Percentiles rank a stretch among this genome's conserved stretches.
These are phyloP conservation scores for Persicaria tinctoria DNA, from an alignment of 148 eudicot species.

Conservation along the genomic window DNA sequence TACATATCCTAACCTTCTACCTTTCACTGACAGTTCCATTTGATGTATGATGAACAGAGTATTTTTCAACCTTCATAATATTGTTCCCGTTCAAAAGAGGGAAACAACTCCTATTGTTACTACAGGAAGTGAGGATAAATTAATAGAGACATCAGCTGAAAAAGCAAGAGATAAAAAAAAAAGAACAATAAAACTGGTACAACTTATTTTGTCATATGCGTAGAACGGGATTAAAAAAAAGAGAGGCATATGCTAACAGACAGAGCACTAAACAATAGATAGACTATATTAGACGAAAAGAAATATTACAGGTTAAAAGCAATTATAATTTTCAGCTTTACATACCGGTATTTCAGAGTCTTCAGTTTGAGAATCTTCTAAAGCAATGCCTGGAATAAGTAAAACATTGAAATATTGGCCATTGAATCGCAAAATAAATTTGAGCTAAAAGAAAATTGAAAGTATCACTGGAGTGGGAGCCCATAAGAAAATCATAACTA, in stretches of 20 bases:
- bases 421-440: background rate
- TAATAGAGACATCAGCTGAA: background rate
- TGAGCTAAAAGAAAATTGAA: background rate
- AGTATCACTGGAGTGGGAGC: background rate
- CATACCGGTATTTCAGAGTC: constrained; percentile 86
- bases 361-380: constrained; percentile 94
- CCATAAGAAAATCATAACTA: background rate
- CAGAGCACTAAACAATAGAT: background rate
- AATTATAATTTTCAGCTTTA: constrained; percentile 11
- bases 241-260: background rate
- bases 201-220: background rate
- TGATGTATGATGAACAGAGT: background rate
- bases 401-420: background rate
- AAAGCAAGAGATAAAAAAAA: background rate
- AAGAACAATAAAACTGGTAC: background rate
- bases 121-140: background rate
- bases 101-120: background rate
- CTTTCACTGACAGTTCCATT: background rate
- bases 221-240: background rate
- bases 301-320: background rate
- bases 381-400: constrained; percentile 62
- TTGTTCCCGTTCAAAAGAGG: background rate
- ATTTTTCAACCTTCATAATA: background rate
- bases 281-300: background rate
- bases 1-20: background rate